Evolutionary conservation across 2,329 filamentous ascomycete species (phyloP), one percentile per base, ranked within the genome.

Genomic region (Plenodomus tracheiphilus): DNA sequence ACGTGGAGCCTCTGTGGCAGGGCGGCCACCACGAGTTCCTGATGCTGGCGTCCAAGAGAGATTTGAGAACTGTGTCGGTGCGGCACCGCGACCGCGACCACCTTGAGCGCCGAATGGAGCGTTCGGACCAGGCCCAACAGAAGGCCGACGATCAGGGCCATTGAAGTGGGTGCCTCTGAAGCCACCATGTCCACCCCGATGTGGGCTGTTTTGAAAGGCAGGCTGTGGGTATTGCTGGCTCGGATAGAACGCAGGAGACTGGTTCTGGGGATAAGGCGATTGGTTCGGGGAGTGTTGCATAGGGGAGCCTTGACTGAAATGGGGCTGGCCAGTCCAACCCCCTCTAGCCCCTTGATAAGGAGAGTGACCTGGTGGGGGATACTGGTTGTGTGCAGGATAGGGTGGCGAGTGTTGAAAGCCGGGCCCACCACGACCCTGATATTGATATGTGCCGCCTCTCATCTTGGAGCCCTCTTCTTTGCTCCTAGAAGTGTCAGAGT

Each of bases 11-110:
- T 74, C 69, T n/a, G 68, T 69, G 6, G 68, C 68, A 38, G 71
- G 70, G 47, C 76, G 77, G 48, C 81, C 77, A 66, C 80, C 81
- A 60, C 79, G 77, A 46, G 79, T 77, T 16, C 80, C 77, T 41
- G 78, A 77, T 28, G 77, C 78, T 37, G 84, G 80, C 46, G 82
- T 87, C 87, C 89, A 92, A 39, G 90, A 88, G 2, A 85, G 69
- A 72, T 88, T 84, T 72, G 85, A 79, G 77, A 87, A 82, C 73
- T 85, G 76, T 54, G 69, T 70, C 11, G 64, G 65, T 16, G 59
- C 55, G 37, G 77, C 76, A 28, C 76, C 79, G 56, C 81, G 76
- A 30, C 85, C 84, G 43, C 86, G 80, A 25, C 75, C 73, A 17
- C 72, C 60, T 32, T 71, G 65, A 1, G 70, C 60, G 41, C 67